These are phyloP conservation scores for Agrocybe chaxingu DNA, from an alignment of 768 basidiomycete species.

Conservation along the genomic window DNA sequence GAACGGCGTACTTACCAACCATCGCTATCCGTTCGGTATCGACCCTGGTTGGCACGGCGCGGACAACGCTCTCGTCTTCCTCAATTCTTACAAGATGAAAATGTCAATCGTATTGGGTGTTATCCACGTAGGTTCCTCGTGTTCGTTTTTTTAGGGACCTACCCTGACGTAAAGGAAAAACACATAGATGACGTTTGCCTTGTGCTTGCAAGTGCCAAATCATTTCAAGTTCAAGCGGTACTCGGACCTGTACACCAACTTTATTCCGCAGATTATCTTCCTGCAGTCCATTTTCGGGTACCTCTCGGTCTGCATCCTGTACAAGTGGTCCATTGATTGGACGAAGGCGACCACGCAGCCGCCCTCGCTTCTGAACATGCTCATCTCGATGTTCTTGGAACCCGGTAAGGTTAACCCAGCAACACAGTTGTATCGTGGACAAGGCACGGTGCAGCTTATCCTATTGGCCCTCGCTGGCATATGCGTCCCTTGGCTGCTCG, in stretches of 20 bases:
- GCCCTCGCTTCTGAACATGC: conserved; percentile 91
- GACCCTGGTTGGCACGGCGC: conserved; percentile 96
- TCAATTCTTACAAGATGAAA: conserved; percentile 99
- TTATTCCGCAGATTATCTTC: conserved; percentile 97
- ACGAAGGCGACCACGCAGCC: conserved; percentile 60
- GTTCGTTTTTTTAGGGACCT: background rate
- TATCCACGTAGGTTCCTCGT: conserved; percentile 68
- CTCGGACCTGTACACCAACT: conserved; percentile 89
- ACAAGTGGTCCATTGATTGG: conserved; percentile 99
- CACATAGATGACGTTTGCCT: conserved; percentile 93
- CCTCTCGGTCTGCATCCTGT: conserved; percentile 88
- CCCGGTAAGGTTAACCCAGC: conserved; percentile 75
- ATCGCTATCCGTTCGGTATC: conserved; percentile 88
- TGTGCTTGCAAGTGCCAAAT: conserved; percentile 95
- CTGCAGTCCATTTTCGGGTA: conserved; percentile 98
- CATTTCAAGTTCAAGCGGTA: conserved; percentile 89
- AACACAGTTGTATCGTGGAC: conserved; percentile 80
- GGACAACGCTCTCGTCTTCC: conserved; percentile 88
- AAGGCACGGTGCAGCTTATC: conserved; percentile 78
- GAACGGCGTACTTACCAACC: conserved; percentile 54
- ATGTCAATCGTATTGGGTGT: conserved; percentile 97
- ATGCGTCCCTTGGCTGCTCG: conserved; percentile 95
- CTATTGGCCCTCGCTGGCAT: conserved; percentile 75
- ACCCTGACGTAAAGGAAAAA: conserved; percentile 6
- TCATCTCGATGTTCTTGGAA: conserved; percentile 93